phyloP scores from a whole-genome alignment of 2,329 filamentous ascomycete species.

The Endocalyx cinctus region DNA sequence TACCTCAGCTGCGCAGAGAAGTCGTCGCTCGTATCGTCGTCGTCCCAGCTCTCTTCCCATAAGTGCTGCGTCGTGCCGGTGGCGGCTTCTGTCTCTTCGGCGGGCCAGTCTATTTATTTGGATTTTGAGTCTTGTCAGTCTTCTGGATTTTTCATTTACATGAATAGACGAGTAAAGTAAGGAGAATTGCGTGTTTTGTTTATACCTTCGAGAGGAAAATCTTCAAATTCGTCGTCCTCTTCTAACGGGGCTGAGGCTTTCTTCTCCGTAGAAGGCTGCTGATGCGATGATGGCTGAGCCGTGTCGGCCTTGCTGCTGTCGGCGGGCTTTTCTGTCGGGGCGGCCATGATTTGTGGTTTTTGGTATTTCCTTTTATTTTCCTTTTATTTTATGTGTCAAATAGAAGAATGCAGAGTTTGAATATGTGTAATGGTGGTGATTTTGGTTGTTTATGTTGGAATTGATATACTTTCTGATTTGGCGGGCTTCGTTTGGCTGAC shows the following conservation, averaged over 20 bases:
- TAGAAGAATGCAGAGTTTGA: no score
- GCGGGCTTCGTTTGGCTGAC: not conserved
- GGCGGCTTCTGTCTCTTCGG: slow-evolving; percentile 81
- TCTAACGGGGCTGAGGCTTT: slow-evolving; percentile 69
- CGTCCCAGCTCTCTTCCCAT: slow-evolving; percentile 99
- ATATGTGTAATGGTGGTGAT: no score
- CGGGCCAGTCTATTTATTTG: slow-evolving; percentile 71
- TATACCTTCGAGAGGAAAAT: slow-evolving; percentile 93
- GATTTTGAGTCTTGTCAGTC: slow-evolving; percentile 5
- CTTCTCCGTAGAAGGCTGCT: slow-evolving; percentile 49
- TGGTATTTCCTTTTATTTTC: not conserved
- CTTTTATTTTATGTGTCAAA: no score
- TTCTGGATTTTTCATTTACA: not conserved
- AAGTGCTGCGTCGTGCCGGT: slow-evolving; percentile 67
- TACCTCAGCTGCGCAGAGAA: slow-evolving; percentile 94
- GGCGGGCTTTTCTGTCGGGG: slow-evolving; percentile 33
- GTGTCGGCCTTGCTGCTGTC: slow-evolving; percentile 34
- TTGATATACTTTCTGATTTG: not conserved
- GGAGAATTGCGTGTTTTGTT: not conserved
- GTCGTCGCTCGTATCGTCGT: slow-evolving; percentile 94
- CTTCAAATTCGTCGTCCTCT: slow-evolving; percentile 98
- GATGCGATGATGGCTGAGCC: slow-evolving; percentile 34
- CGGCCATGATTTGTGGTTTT: slow-evolving; percentile 26
- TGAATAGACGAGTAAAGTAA: not conserved
- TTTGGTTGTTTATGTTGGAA: not conserved